phyloP scores from a whole-genome alignment of 768 basidiomycete species.

The Terana coerulea region DNA sequence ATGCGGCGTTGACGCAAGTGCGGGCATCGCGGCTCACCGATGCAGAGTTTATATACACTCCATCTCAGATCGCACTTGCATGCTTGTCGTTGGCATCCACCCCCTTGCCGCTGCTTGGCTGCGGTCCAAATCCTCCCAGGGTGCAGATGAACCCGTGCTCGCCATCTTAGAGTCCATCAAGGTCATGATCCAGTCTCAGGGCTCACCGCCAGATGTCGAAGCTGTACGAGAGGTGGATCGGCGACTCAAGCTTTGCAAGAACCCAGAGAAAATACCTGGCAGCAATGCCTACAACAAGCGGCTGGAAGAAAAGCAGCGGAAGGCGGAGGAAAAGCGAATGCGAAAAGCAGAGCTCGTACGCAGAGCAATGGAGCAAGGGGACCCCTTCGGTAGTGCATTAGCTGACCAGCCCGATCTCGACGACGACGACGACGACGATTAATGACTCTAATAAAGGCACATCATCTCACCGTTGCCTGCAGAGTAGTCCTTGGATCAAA shows the following conservation, averaged over 20 bases:
- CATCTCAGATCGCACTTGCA: conserved; percentile 90
- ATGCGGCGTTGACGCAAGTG: conserved; percentile 61
- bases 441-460: too few species aligned
- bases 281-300: conserved; percentile 75
- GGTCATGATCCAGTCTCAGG: conserved; percentile 47
- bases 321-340: conserved; percentile 61
- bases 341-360: conserved; percentile 42
- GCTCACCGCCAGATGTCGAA: conserved; percentile 72
- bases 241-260: conserved; percentile 83
- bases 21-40: conserved; percentile 86
- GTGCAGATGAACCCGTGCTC: conserved; percentile 30
- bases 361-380: conserved; percentile 54
- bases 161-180: conserved; percentile 51
- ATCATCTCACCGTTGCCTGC: too few species aligned
- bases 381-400: conserved; percentile 70
- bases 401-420: conserved; percentile 34
- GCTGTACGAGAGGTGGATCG: conserved; percentile 87
- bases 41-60: conserved; percentile 86
- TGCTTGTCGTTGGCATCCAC: conserved; percentile 66
- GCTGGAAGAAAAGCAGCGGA: conserved; percentile 67
- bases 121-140: conserved; percentile 33
- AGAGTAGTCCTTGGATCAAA: too few species aligned
- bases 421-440: conserved; percentile 58
- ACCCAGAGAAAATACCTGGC: conserved; percentile 94
- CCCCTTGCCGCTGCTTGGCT: conserved; percentile 61